These are phyloP conservation scores for Malassezia caprae DNA, from an alignment of 1,284 basidiomycete genomes.

Conservation along the genomic window DNA sequence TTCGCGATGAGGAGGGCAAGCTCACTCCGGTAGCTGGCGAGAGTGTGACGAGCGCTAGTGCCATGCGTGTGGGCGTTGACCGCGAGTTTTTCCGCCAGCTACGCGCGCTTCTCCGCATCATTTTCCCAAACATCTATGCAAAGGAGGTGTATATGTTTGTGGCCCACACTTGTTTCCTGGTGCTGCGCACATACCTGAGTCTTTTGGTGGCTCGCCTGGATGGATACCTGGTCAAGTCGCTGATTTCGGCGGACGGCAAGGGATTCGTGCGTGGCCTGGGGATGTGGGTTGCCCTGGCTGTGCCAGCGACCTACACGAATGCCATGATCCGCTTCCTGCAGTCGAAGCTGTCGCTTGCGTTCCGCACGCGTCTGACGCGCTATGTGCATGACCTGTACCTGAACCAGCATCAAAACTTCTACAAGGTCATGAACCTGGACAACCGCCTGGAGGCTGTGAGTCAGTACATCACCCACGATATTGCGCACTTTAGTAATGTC, in stretches of 20 bases:
- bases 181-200: conserved; percentile 62
- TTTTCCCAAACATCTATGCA: conserved; percentile 31
- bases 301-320: conserved; percentile 92
- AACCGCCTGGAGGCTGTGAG: conserved; percentile 44
- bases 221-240: conserved; percentile 75
- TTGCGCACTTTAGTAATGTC: conserved; percentile 79
- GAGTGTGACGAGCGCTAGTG: conserved; percentile 27
- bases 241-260: conserved; percentile 73
- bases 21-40: conserved; percentile 12
- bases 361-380: conserved; percentile 76
- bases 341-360: conserved; percentile 71
- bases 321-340: conserved; percentile 89
- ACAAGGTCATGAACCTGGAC: conserved; percentile 49
- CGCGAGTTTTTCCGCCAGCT: conserved; percentile 62
- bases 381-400: conserved; percentile 84
- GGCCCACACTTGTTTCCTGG: conserved; percentile 75
- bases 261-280: conserved; percentile 75
- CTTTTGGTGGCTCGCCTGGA: conserved; percentile 80
- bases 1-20: conserved; percentile 27
- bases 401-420: conserved; percentile 53
- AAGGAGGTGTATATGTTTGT: conserved; percentile 69
- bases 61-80: conserved; percentile 55
- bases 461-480: conserved; percentile 77
- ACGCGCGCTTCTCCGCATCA: conserved; percentile 43
- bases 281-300: conserved; percentile 78